Base-by-base conservation (phyloP, 2,329 filamentous ascomycete genomes). In the Colletotrichum horii region DNA sequence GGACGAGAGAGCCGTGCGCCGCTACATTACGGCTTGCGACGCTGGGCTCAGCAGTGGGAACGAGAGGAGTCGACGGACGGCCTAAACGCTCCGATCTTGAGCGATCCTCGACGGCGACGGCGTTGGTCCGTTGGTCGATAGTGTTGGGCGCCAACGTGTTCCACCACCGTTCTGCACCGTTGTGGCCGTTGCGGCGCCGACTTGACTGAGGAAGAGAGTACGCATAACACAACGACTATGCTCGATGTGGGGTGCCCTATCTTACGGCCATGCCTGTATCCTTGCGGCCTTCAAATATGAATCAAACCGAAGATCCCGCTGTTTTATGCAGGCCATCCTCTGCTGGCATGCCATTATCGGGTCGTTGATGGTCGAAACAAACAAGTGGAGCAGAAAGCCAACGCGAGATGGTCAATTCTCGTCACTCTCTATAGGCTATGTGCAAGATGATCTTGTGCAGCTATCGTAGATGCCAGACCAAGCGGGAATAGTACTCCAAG, bases 1-100 rank as follows among this genome's bases (percentile, higher is more conserved):
- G 55, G 43, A 52, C n/a, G 43, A 52, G 62, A 62, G 61, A 66
- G 72, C 74, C 70, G 70, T 74, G 70, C 56, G 38, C 60, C 38
- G 61, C 62, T 61, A 58, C 36, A 34, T 24, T 19, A 43, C 62
- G 70, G 73, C 70, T 68, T 75, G 70, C 48, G 60, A 74, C 74
- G 64, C 38, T 52, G 38, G 19, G 32, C 4, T 64, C 58, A 60
- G 19, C 26, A n/a, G 32, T 60, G 70, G 64, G 56, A 64, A 60
- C 38, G 56, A 32, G 65, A 58, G 56, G 30, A 58, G 52, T 28
- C 56, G 19, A 56, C 22, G 19, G 30, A 36, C 67, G 55, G 38
- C n/a, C n/a, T 34, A 56, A 62, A 67, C 73, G 69, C 73, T 62
- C 62, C 64, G 62, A 67, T 73, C 62, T 66, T 19, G 38, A 34